Evolutionary conservation across 805 yeast genomes (phyloP), one percentile per base, ranked within the genome.

Genomic region (Blastobotrys chiropterorum): DNA sequence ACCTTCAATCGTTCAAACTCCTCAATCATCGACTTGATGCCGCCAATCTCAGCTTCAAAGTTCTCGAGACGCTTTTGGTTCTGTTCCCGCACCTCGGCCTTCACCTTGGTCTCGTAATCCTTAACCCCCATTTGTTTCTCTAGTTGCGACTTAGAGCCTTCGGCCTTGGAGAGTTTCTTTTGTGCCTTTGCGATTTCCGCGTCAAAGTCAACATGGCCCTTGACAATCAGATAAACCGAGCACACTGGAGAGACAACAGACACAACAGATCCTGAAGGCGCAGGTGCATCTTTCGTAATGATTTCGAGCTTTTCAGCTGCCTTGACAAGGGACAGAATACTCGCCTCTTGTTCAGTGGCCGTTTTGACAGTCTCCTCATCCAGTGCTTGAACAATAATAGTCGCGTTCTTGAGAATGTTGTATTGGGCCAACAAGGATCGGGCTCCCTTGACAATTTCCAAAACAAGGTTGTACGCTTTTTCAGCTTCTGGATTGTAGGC

Each of bases 131-230:
- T 80, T 47, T 83, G 78, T 72, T 89, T 92, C 59, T 82, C 81
- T 55, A 87, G 76, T 63, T 79, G 77, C 56, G 75, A 77, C 64
- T 80, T 78, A 56, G 80, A 72, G 61, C 80, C 83, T 59, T 72
- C 69, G 44, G 84, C 79, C 69, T 84, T 85, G 54, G 69, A 77
- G 62, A 90, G 76, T 74, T 86, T 92, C 78, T 81, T 81, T 63
- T 75, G 69, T 39, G 90, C 94, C 78, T 92, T 94, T 60, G 75
- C 66, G 62, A 94, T 86, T 73, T 94, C 98, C 51, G 85, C 85
- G 63, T 90, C 97, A 60, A 90, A 79, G 69, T 92, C 97, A 60
- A 94, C 83, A 67, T 86, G 90, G 50, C 98, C 99, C 77, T 89
- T 90, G 53, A 92, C 97, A 67, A 94, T 77, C 30, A 92, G 80